Percentiles rank a stretch among this genome's conserved stretches.
These are phyloP conservation scores for Blastomyces parvus DNA, from an alignment of 2,329 filamentous ascomycete genomes.

Conservation along the genomic window DNA sequence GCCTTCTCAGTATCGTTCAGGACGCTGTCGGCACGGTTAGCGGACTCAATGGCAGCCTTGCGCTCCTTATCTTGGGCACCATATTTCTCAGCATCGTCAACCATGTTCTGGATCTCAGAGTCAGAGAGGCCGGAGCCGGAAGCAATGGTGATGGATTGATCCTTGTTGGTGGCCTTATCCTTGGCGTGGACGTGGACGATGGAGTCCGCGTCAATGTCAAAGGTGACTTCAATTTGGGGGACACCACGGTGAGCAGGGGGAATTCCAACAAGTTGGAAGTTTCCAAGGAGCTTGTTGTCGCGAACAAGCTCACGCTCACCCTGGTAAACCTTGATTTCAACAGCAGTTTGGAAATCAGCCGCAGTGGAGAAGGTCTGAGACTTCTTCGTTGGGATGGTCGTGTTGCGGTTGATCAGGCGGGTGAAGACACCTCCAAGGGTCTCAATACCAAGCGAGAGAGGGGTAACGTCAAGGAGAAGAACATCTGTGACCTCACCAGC, in stretches of 20 bases:
- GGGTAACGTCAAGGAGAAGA: constrained; percentile 88
- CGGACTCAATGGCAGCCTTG: constrained; percentile 87
- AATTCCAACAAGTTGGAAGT: constrained; percentile 98
- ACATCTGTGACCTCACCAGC: constrained; percentile 95
- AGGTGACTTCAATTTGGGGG: constrained; percentile 94
- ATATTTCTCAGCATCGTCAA: constrained; percentile 95
- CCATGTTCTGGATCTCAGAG: constrained; percentile 91
- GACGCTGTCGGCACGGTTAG: constrained; percentile 94
- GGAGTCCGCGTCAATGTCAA: constrained; percentile 96
- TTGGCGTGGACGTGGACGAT: constrained; percentile 97
- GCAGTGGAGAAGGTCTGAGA: constrained; percentile 96
- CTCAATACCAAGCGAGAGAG: constrained; percentile 95
- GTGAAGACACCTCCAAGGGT: constrained; percentile 97
- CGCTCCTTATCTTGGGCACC: constrained; percentile 92
- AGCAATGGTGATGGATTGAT: constrained; percentile 98
- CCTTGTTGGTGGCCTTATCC: constrained; percentile 99
- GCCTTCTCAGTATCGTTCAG: constrained; percentile 98
- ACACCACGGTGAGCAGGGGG: constrained; percentile 93
- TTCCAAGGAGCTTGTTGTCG: constrained; percentile 97
- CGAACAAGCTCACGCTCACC: constrained; percentile 98
- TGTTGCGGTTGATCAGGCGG: constrained; percentile 97
- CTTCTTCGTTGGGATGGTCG: constrained; percentile 98
- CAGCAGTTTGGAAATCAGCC: constrained; percentile 94
- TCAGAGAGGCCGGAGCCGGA: constrained; percentile 96
- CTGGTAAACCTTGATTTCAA: constrained; percentile 99